Evolutionary conservation across 2,329 filamentous ascomycete species (phyloP).

Genomic region (Cyclaneusma minus): DNA sequence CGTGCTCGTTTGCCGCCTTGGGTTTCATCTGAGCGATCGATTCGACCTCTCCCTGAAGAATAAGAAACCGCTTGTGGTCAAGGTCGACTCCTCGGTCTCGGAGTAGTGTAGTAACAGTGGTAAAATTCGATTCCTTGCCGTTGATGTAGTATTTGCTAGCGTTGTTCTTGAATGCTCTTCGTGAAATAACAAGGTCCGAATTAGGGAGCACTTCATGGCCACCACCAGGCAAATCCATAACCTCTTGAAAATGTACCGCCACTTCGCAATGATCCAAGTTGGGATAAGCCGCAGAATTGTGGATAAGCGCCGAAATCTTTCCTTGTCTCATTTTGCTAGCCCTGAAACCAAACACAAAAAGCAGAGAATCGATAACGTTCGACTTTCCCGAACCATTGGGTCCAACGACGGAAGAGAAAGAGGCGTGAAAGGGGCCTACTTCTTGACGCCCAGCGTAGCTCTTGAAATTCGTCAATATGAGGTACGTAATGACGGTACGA

Average conservation of each 20-base stretch:
- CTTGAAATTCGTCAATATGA: conserved; percentile 94
- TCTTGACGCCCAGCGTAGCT: conserved; percentile 93
- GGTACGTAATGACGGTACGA: conserved; percentile 81
- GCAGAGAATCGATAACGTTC: conserved; percentile 92
- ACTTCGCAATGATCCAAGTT: conserved; percentile 88
- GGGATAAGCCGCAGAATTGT: conserved; percentile 82
- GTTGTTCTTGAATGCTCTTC: conserved; percentile 94
- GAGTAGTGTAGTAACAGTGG: conserved; percentile 73
- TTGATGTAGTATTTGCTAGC: conserved; percentile 98
- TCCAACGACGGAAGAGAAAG: conserved; percentile 94
- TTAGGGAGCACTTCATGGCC: conserved; percentile 64
- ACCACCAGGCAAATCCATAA: conserved; percentile 74
- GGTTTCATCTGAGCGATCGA: conserved; percentile 99
- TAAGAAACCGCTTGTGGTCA: conserved; percentile 95
- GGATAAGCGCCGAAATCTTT: conserved; percentile 93
- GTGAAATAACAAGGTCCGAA: conserved; percentile 75
- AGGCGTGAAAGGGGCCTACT: conserved; percentile 91
- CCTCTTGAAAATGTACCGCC: conserved; percentile 89
- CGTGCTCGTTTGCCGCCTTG: conserved; percentile 87
- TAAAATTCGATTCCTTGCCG: conserved; percentile 78
- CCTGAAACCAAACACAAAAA: conserved; percentile 98
- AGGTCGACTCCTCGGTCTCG: conserved; percentile 83
- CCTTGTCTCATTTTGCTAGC: conserved; percentile 99
- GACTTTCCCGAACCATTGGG: conserved; percentile 98
- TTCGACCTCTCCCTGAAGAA: conserved; percentile 93